These are phyloP conservation scores for Boletus pseudo-olivaceus DNA, from an alignment of 768 basidiomycete genomes.

Conservation along the genomic window DNA sequence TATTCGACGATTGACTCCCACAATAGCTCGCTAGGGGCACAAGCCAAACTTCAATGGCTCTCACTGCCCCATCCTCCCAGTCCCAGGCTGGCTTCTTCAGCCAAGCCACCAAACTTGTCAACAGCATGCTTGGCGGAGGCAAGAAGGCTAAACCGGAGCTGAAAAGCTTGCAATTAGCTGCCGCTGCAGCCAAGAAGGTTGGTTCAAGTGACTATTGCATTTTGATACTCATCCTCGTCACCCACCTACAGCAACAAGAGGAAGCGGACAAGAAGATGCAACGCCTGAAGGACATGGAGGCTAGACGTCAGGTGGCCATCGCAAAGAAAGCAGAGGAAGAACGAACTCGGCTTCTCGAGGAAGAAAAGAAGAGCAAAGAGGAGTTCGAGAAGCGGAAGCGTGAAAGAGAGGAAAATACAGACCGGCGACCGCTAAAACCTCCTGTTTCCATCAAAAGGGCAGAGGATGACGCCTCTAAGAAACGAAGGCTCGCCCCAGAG, in stretches of 20 bases:
- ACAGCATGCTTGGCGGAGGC: slow-evolving; percentile 58
- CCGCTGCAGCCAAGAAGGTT: slow-evolving; percentile 86
- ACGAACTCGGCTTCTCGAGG: slow-evolving; percentile 55
- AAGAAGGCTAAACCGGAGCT: slow-evolving; percentile 76
- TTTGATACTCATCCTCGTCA: slow-evolving; percentile 3
- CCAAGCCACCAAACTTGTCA: slow-evolving; percentile 67
- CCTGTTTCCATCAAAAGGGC: slow-evolving; percentile 54
- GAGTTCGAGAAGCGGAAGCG: slow-evolving; percentile 76
- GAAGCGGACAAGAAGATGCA: slow-evolving; percentile 76
- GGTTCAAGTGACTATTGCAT: slow-evolving; percentile 9
- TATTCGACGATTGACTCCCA: slow-evolving; percentile 7
- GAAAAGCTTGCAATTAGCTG: slow-evolving; percentile 80
- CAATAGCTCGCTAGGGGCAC: slow-evolving; percentile 37
- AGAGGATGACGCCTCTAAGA: slow-evolving; percentile 70
- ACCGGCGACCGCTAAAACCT: slow-evolving; percentile 59
- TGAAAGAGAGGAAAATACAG: slow-evolving; percentile 74
- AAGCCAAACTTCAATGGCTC: slow-evolving; percentile 55
- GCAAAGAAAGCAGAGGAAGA: slow-evolving; percentile 82
- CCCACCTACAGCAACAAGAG: slow-evolving; percentile 71
- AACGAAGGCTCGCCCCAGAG: slow-evolving; percentile 59
- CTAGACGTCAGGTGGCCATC: slow-evolving; percentile 63
- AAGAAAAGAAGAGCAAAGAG: slow-evolving; percentile 69
- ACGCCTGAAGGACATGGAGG: slow-evolving; percentile 78
- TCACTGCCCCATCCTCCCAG: slow-evolving; percentile 35
- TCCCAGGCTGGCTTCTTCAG: slow-evolving; percentile 61